phyloP scores from a whole-genome alignment of 257 asterid genomes.

The Nicotiana tomentosiformis region DNA sequence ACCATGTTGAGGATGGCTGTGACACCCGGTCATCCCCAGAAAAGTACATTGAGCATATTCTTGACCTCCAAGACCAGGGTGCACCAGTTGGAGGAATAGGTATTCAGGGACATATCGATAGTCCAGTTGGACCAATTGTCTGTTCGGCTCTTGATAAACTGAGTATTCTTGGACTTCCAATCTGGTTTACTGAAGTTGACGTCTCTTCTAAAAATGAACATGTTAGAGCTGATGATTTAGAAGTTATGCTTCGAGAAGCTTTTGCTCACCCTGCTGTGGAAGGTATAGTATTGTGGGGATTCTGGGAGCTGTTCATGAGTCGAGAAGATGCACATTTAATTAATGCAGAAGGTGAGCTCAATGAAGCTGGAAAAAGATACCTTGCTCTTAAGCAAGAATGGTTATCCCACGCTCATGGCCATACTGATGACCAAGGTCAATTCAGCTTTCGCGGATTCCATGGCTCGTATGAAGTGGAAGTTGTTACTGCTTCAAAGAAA shows the following conservation, averaged over 20 bases:
- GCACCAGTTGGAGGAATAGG: constrained; percentile 91
- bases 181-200: constrained; percentile 91
- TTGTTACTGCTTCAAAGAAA: constrained; percentile 25
- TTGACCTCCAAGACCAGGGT: constrained; percentile 68
- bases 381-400: constrained; percentile 67
- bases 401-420: constrained; percentile 55
- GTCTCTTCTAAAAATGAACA: constrained; percentile 66
- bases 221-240: constrained; percentile 78
- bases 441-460: constrained; percentile 68
- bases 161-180: constrained; percentile 74
- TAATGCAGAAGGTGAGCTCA: constrained; percentile 72
- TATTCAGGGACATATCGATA: constrained; percentile 76
- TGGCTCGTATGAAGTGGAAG: constrained; percentile 60
- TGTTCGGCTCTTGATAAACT: constrained; percentile 65
- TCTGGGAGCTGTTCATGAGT: constrained; percentile 91
- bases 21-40: constrained; percentile 67
- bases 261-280: constrained; percentile 94
- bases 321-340: constrained; percentile 64
- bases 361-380: constrained; percentile 66
- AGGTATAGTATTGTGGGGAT: constrained; percentile 84
- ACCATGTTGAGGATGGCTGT: constrained; percentile 73
- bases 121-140: constrained; percentile 73
- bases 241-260: constrained; percentile 76
- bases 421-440: constrained; percentile 37
- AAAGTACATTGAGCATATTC: constrained; percentile 61